phyloP scores from a whole-genome alignment of 2,329 filamentous ascomycete genomes.

The Ceratocystis papillata region DNA sequence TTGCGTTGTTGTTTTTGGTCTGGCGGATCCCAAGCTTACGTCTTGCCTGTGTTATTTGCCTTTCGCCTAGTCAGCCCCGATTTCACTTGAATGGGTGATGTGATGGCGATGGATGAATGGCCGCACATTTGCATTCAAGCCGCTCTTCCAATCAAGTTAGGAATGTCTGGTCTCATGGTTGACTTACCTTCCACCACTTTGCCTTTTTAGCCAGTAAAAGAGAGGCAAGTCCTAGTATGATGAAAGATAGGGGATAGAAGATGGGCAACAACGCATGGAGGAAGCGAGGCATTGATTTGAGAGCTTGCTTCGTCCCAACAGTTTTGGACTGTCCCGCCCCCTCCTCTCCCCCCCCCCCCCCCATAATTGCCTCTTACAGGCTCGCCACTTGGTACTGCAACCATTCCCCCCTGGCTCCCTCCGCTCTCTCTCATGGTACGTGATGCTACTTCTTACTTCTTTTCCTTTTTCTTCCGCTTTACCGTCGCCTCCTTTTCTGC shows the following conservation, averaged over 20 bases:
- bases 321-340: background rate
- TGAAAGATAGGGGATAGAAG: background rate
- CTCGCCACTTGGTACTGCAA: background rate
- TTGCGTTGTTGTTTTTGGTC: background rate
- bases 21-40: background rate
- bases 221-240: background rate
- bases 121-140: background rate
- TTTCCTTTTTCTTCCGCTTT: background rate
- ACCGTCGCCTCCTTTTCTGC: background rate
- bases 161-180: background rate
- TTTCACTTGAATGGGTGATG: background rate
- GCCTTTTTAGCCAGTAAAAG: background rate
- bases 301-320: background rate
- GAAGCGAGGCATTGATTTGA: background rate
- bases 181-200: background rate
- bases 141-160: background rate
- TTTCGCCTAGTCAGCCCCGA: background rate
- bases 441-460: background rate
- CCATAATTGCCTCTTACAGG: background rate
- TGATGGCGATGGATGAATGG: background rate
- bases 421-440: background rate
- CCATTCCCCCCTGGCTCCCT: background rate
- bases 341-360: background rate
- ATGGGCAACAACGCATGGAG: background rate
- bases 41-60: background rate